These are phyloP conservation scores for Candida cerambycidarum DNA, from an alignment of 805 yeast genomes.

Conservation along the genomic window DNA sequence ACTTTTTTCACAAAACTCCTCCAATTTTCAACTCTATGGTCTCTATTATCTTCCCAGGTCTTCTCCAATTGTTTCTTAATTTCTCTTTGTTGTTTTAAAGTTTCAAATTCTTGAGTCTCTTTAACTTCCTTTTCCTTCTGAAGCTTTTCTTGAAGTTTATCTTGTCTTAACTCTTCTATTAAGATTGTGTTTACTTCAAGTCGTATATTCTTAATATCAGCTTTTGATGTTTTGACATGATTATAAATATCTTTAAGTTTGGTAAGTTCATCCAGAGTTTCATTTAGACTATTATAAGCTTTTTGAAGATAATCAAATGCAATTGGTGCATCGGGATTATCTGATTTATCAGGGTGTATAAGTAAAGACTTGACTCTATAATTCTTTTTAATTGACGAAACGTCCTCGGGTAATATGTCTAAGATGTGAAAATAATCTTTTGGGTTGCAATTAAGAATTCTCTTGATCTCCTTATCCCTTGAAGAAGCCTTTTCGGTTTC, in stretches of 20 bases:
- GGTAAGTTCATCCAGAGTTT: slow-evolving; percentile 16
- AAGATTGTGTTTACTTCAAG: slow-evolving; percentile 44
- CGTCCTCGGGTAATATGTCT: slow-evolving; percentile 29
- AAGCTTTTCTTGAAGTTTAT: slow-evolving; percentile 24
- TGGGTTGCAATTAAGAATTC: slow-evolving; percentile 49
- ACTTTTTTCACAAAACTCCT: slow-evolving; percentile 44
- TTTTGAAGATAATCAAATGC: slow-evolving; percentile 57
- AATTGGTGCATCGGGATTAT: slow-evolving; percentile 54
- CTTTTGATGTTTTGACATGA: slow-evolving; percentile 13
- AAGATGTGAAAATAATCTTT: slow-evolving; percentile 58
- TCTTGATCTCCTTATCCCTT: slow-evolving; percentile 53
- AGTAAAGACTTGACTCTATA: slow-evolving; percentile 61
- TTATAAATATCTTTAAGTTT: slow-evolving; percentile 31
- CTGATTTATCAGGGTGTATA: slow-evolving; percentile 68
- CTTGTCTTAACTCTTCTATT: slow-evolving; percentile 33
- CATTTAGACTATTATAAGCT: neutral
- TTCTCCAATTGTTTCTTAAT: slow-evolving; percentile 42
- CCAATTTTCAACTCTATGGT: slow-evolving; percentile 60
- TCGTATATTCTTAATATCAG: slow-evolving; percentile 22
- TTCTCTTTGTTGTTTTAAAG: slow-evolving; percentile 41
- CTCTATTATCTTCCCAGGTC: slow-evolving; percentile 64
- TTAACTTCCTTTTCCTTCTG: slow-evolving; percentile 29
- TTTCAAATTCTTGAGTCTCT: slow-evolving; percentile 22
- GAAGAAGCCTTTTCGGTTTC: slow-evolving; percentile 25
- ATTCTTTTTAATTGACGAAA: slow-evolving; percentile 46